phyloP scores from a whole-genome alignment of 257 asterid species.

The Przewalskia tangutica region DNA sequence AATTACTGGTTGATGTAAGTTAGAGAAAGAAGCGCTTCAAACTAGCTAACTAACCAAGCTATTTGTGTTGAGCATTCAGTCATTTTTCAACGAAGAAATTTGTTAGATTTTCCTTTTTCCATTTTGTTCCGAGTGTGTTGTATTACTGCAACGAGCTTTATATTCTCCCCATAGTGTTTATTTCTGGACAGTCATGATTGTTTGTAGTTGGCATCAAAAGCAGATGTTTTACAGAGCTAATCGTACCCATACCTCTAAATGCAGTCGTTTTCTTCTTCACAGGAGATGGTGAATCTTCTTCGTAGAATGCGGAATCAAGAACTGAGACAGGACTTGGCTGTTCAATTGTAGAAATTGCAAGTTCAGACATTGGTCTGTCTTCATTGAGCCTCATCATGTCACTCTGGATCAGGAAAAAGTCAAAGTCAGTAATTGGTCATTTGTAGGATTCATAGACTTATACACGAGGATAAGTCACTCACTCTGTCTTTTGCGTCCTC shows the following conservation, averaged over 20 bases:
- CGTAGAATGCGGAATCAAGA: slow-evolving; percentile 59
- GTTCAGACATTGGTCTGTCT: slow-evolving; percentile 35
- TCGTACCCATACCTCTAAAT: slow-evolving; percentile 59
- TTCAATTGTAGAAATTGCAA: slow-evolving; percentile 39
- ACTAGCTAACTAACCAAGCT: not conserved
- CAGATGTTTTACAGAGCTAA: slow-evolving; percentile 7
- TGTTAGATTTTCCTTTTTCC: not conserved
- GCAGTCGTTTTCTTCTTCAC: slow-evolving; percentile 57
- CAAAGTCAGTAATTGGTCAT: slow-evolving; percentile 16
- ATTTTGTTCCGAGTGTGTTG: not conserved
- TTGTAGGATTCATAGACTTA: not conserved
- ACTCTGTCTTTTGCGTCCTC: slow-evolving; percentile 29
- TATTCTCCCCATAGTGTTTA: not conserved
- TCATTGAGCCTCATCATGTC: slow-evolving; percentile 30
- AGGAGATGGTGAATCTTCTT: slow-evolving; percentile 87
- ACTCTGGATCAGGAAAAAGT: slow-evolving; percentile 29
- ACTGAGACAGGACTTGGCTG: slow-evolving; percentile 97
- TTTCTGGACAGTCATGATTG: not conserved
- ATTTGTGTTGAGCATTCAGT: not conserved
- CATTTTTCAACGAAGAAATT: not conserved
- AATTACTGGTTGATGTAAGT: not conserved
- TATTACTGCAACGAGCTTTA: not conserved
- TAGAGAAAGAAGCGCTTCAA: not conserved
- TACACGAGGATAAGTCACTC: slow-evolving; percentile 4
- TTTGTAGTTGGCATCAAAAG: not conserved